Evolutionary conservation across 192 early-diverging fungal species (phyloP), one percentile per base, ranked within the genome.

Genomic region (Backusella liffmaniae): DNA sequence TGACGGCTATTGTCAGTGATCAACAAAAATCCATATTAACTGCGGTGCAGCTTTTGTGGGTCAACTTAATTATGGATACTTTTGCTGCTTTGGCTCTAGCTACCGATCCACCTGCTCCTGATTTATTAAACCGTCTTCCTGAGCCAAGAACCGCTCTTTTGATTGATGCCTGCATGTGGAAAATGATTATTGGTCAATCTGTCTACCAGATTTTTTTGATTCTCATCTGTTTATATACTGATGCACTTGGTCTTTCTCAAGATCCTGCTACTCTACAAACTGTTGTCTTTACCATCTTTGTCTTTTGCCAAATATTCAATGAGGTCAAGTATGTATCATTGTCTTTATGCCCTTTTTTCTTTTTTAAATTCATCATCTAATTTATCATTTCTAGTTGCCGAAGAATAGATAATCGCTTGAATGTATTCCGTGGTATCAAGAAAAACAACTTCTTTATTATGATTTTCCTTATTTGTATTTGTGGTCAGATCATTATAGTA

Each of bases 51-150:
- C 82, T 99, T 66, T 84, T 99, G 70, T 99, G 97, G 97, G 95
- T 99, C 51, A 99, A 99, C 83, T 84, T 99, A 76, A 99, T 99
- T 51, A 99, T 99, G 98, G 97, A 99, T 86, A 96, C 97, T 0
- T 89, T 99, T 79, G 98, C 97, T 0, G 96, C 98, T 15, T 88
- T 99, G 21, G 98, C 97, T 0, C 88, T 98, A 35, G 97, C 98
- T 6, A 98, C 98, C 8, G 98, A 99, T 76, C 91, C 93, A 75
- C 97, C 98, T 0, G 92, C 91, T 7, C 80, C 81, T 1, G 92
- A 92, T 21, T 79, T 99, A 21, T 86, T 99, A 39, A 86, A 97
- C 37, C 89, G 97, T 42, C 85, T 90, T 30, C 97, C 98, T 5
- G 92, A 96, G 70, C 86, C 91, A 70, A 87, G 90, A 36, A 86